Base-by-base conservation (phyloP, 2,329 filamentous ascomycete species). In the Hymenoscyphus infarciens region DNA sequence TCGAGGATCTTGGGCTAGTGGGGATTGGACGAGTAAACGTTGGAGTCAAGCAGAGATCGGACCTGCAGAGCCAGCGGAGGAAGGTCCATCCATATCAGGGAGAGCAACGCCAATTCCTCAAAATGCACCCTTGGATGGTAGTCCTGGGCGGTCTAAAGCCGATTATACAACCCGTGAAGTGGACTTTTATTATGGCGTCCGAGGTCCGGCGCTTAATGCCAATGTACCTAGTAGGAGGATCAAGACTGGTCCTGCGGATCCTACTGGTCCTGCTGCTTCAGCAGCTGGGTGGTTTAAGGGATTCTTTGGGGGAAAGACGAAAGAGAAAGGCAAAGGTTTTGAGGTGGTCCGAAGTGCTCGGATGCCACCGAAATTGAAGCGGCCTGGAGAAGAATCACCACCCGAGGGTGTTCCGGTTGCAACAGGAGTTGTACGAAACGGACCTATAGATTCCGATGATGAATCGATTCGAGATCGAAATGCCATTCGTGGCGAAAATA, bases 141-240 rank as follows among this genome's bases (percentile, higher is more conserved):
- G 63, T 45, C 61, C 66, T 15, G 71, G 74, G 19, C 67, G 71
- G 39, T 69, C 81, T 1, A 87, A 85, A 25, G 82, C 86, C 56
- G 94, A 99, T 73, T 98, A 98, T 73, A 89, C 93, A 1, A 95
- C 94, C 0, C 88, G 95, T 61, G 95, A 99, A 75, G 92, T 96
- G 0, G 95, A 99, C 75, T 97, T 97, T 71, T 98, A 98, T 77
- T 98, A 99, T 71, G 90, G 92, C 10, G 90, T 96, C 19, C 87
- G 95, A 38, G 95, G 95, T 0, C 91, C 92, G 22, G 92, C 94
- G 1, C 79, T 98, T 13, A 93, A 89, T 69, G 90, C 92, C 1
- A 90, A 92, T 64, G 87, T 87, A 2, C 89, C 90, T 0, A 92
- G 90, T 22, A 84, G 95, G 57, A 94, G 91, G 73, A 81, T 97